These are phyloP conservation scores for Zygoascus sp. DNA, from an alignment of 1,139 yeast genomes.

Conservation along the genomic window DNA sequence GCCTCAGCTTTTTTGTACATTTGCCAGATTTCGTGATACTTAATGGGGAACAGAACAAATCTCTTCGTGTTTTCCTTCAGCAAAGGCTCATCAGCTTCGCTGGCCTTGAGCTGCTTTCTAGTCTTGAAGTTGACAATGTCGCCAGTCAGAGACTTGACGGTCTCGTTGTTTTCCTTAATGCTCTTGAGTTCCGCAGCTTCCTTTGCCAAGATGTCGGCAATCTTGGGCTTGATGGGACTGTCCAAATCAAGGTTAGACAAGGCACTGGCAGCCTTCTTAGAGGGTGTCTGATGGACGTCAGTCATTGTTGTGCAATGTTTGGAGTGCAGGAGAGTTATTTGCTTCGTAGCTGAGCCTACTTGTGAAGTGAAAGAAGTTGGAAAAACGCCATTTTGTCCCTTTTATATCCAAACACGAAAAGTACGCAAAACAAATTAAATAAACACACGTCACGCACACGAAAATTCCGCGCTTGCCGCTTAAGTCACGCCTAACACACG, in stretches of 20 bases:
- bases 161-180: conserved; percentile 21
- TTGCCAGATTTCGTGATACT: conserved; percentile 97
- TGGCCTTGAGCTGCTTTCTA: conserved; percentile 51
- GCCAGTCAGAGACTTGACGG: conserved; percentile 13
- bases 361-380: conserved; percentile 4
- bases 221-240: conserved; percentile 20
- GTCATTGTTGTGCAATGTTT: conserved; percentile 13
- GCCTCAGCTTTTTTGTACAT: conserved; percentile 99
- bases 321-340: background rate
- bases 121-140: conserved; percentile 21
- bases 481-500: conserved; percentile 9
- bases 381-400: conserved; percentile 4
- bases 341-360: background rate
- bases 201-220: conserved; percentile 14
- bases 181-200: conserved; percentile 20
- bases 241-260: conserved; percentile 33
- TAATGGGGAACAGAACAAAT: conserved; percentile 94
- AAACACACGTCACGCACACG: conserved; percentile 11
- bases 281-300: conserved; percentile 36
- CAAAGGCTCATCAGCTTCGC: conserved; percentile 86
- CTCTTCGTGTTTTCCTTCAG: conserved; percentile 81
- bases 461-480: conserved; percentile 9
- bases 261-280: conserved; percentile 38
- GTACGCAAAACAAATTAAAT: conserved; percentile 14
- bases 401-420: conserved; percentile 9